Evolutionary conservation across 2,329 filamentous ascomycete species (phyloP).

Genomic region (Pseudocercospora crystallina): DNA sequence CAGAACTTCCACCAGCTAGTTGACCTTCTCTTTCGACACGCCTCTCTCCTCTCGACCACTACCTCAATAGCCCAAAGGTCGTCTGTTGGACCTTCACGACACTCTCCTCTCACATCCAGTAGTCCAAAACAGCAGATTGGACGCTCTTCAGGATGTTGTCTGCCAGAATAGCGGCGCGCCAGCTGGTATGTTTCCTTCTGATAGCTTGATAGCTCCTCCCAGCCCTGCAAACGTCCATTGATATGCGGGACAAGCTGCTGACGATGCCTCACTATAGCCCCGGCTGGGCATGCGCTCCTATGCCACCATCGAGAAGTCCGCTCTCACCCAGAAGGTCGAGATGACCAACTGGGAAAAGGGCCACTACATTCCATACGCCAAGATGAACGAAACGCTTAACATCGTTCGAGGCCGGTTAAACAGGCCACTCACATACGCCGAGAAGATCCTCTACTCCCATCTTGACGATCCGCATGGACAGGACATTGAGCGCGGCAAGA

Average conservation of each 20-base stretch:
- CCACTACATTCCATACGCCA: constrained; percentile 98
- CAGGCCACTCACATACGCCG: constrained; percentile 88
- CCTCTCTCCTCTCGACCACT: constrained; percentile 21
- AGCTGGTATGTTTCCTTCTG: constrained; percentile 37
- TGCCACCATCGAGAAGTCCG: constrained; percentile 81
- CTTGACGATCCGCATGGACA: constrained; percentile 94
- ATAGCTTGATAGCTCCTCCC: constrained; percentile 13
- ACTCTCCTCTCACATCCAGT: constrained; percentile 14
- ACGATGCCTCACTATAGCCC: constrained; percentile 26
- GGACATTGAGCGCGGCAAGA: constrained; percentile 92
- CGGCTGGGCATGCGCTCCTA: constrained; percentile 59
- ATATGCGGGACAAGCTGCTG: constrained; percentile 13
- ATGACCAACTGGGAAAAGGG: constrained; percentile 96
- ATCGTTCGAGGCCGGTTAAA: constrained; percentile 88
- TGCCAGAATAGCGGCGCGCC: constrained; percentile 39
- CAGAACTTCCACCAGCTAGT: background rate
- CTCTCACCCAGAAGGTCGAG: constrained; percentile 91
- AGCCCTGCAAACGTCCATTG: constrained; percentile 12
- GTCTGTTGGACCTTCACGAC: constrained; percentile 25
- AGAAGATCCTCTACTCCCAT: constrained; percentile 99
- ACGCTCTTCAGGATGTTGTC: constrained; percentile 37
- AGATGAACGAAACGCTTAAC: constrained; percentile 96
- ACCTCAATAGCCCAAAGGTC: constrained; percentile 14
- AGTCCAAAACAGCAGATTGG: constrained; percentile 23
- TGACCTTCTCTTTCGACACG: constrained; percentile 19